Evolutionary conservation across 106 monocot genomes (phyloP), one percentile per base, ranked within the genome.

Genomic region (Chionographis japonica): DNA sequence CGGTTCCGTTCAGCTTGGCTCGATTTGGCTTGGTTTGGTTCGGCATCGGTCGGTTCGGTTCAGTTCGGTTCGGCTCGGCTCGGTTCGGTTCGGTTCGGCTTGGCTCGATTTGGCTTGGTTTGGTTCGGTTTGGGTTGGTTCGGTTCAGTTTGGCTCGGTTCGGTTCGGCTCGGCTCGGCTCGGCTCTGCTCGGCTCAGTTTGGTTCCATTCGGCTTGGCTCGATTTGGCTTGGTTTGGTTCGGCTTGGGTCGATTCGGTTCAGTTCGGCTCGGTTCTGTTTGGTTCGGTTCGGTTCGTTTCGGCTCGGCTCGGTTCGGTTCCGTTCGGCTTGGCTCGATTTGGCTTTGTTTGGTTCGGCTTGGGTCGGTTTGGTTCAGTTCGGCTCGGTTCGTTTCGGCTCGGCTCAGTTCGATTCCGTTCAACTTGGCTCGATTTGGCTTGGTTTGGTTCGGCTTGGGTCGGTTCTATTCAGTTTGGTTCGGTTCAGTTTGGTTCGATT

Each of bases 111-210:
- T 6, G 15, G 62, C 40, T 39, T 6, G 39, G 40, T 63, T 40
- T 39, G 62, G 39, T 63, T 41, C 17, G 3, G 62, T n/a, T n/a
- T 27, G 27, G 27, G 27, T 1, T 27, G 27, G 27, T 27, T 1
- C 27, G 27, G 1, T 27, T 27, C 27, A 1, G n/a, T n/a, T 27
- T 27, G 27, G 27, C 27, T 27, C 27, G 1, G 1, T 27, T n/a
- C 90, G 94, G 94, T 69, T 80, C 11, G 82, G 81, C 8, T n/a
- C 46, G 8, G 72, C 76, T 2, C 87, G 92, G 59, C 55, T 81
- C 5, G 49, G 78, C 52, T 59, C 92, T n/a, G n/a, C n/a, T n/a
- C n/a, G n/a, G n/a, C 27, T 27, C 27, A 27, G 27, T n/a, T n/a
- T 27, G 27, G 27, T 0, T 27, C 27, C 0, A 27, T 1, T 35